These are phyloP conservation scores for Citrus mangshanensis DNA, from an alignment of 345 rosid species.

Conservation along the genomic window DNA sequence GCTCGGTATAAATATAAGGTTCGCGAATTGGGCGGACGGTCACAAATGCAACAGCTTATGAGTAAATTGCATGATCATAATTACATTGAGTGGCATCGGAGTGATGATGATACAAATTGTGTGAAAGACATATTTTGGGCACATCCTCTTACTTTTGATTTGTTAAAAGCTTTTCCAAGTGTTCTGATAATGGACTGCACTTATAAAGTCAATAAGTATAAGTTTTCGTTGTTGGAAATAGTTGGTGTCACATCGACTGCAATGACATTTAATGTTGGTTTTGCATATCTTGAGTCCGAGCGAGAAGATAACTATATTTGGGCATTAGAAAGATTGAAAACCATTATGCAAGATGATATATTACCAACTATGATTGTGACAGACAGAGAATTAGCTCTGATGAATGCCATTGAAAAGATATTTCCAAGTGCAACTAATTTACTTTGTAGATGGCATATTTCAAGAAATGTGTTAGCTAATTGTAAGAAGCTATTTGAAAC, in stretches of 20 bases:
- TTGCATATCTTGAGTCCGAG: constrained; percentile 10
- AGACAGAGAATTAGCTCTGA: constrained; percentile 8
- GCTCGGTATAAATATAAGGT: constrained; percentile 12
- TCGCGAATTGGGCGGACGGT: background rate
- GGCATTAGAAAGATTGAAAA: constrained; percentile 8
- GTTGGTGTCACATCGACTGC: constrained; percentile 4
- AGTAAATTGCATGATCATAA: constrained; percentile 4
- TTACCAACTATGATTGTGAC: constrained; percentile 12
- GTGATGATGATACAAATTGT: background rate
- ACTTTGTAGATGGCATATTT: constrained; percentile 10
- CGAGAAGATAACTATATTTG: constrained; percentile 15
- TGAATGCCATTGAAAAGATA: background rate
- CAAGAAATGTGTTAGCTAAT: background rate
- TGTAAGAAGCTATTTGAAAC: constrained; percentile 6
- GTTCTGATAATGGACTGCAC: constrained; percentile 9
- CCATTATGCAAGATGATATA: constrained; percentile 6
- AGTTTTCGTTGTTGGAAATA: constrained; percentile 1
- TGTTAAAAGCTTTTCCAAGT: constrained; percentile 1
- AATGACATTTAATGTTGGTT: constrained; percentile 12
- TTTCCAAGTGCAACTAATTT: background rate
- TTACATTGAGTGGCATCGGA: constrained; percentile 9
- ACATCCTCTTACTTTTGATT: background rate
- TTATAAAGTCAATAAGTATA: background rate
- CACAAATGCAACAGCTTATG: constrained; percentile 16
- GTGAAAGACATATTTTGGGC: background rate